Conservation (phyloP, 225 moss, liverwort and hornwort genomes). For the Lunularia cruciata region DNA sequence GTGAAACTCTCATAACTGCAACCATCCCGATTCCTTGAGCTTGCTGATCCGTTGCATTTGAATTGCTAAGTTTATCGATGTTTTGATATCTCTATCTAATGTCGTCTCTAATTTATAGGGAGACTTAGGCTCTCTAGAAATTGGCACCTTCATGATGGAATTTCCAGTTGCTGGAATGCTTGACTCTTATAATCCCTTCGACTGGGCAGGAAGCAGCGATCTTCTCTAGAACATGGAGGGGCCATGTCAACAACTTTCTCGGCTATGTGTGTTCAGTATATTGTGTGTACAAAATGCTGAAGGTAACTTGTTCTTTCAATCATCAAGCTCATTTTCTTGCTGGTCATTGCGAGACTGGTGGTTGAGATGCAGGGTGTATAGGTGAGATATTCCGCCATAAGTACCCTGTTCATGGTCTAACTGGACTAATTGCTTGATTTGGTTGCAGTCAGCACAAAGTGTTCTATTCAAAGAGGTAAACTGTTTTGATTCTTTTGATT, state of each 20-base stretch:
- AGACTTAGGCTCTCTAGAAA: too few relatives aligned
- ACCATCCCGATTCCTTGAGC: too few relatives aligned
- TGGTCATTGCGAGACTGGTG: neutral
- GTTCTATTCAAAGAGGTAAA: slow-evolving; percentile 55
- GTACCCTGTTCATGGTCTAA: neutral
- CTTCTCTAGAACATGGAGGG: slow-evolving; percentile 64
- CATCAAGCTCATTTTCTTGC: neutral
- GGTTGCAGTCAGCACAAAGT: slow-evolving; percentile 59
- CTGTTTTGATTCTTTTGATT: neutral
- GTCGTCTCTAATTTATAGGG: too few relatives aligned
- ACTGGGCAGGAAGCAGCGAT: slow-evolving; percentile 48
- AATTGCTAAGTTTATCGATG: too few relatives aligned
- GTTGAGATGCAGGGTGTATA: too few relatives aligned
- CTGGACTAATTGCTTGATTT: neutral
- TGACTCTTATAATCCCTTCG: neutral
- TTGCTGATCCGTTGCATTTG: too few relatives aligned
- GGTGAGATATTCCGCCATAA: neutral
- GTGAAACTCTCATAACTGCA: too few relatives aligned
- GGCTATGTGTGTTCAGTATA: slow-evolving; percentile 64
- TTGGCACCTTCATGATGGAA: too few relatives aligned
- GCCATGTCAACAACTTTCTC: slow-evolving; percentile 57
- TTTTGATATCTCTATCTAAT: too few relatives aligned
- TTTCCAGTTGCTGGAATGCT: too few relatives aligned
- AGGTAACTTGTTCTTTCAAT: slow-evolving; percentile 32
- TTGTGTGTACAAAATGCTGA: slow-evolving; percentile 69